Evolutionary conservation across 2,329 filamentous ascomycete genomes (phyloP).

Genomic region (Paecilomyces sp.): DNA sequence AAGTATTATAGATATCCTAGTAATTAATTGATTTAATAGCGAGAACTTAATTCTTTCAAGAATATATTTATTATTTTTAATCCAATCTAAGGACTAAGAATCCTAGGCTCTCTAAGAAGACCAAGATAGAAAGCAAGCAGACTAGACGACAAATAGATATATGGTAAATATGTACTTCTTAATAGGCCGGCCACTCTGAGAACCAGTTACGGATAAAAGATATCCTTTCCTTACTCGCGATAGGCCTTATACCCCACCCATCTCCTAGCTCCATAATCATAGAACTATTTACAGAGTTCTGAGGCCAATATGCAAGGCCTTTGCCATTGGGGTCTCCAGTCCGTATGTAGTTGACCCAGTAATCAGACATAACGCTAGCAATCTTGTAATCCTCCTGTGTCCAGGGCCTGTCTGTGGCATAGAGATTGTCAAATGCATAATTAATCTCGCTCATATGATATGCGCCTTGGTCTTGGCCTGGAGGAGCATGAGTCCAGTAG

Average conservation of each 20-base stretch:
- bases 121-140: too few species aligned
- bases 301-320: constrained; percentile 34
- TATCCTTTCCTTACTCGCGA: neutral
- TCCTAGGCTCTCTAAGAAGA: too few species aligned
- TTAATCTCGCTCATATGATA: constrained; percentile 24
- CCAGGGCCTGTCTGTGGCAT: constrained; percentile 15
- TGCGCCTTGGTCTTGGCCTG: constrained; percentile 13
- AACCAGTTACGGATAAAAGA: neutral
- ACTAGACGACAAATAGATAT: too few species aligned
- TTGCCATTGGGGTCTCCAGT: constrained; percentile 26
- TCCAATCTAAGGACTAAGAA: too few species aligned
- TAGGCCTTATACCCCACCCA: constrained; percentile 2
- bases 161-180: neutral
- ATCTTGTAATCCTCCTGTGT: constrained; percentile 17
- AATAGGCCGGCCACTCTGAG: neutral
- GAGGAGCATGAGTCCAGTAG: constrained; percentile 22
- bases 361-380: constrained; percentile 16
- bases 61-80: too few species aligned
- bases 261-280: constrained; percentile 10
- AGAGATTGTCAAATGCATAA: constrained; percentile 25
- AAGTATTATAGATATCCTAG: too few species aligned
- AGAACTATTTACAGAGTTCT: constrained; percentile 1
- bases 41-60: too few species aligned
- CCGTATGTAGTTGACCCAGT: constrained; percentile 26
- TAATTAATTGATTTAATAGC: too few species aligned